These are phyloP conservation scores for Coemansia umbellata DNA, from an alignment of 192 early-diverging fungal genomes.

Conservation along the genomic window DNA sequence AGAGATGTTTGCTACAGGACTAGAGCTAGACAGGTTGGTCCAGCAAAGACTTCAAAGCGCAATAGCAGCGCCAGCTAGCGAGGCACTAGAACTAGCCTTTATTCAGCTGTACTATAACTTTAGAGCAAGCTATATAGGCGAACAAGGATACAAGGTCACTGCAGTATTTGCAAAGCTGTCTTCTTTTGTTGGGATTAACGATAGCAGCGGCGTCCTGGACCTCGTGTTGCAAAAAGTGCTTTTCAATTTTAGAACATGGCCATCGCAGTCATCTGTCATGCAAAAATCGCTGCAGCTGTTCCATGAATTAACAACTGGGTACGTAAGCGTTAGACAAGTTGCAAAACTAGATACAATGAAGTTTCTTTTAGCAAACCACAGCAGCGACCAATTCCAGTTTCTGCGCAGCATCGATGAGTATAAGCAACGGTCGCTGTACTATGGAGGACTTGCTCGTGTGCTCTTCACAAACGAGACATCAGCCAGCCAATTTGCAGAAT, in stretches of 20 bases:
- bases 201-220: conserved; percentile 48
- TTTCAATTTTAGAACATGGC: conserved; percentile 63
- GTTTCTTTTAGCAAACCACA: conserved; percentile 69
- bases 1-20: conserved; percentile 62
- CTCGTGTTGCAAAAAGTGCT: conserved; percentile 46
- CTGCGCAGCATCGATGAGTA: conserved; percentile 57
- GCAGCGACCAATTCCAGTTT: conserved; percentile 67
- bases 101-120: conserved; percentile 77
- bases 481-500: conserved; percentile 65
- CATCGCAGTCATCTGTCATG: conserved; percentile 53
- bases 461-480: conserved; percentile 51
- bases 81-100: conserved; percentile 73
- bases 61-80: conserved; percentile 51
- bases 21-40: conserved; percentile 68
- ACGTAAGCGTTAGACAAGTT: conserved; percentile 71
- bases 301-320: conserved; percentile 73
- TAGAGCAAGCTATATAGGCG: conserved; percentile 77
- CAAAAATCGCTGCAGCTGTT: conserved; percentile 67
- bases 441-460: conserved; percentile 70
- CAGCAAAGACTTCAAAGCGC: conserved; percentile 56
- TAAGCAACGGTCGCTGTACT: conserved; percentile 68
- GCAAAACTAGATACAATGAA: conserved; percentile 70
- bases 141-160: conserved; percentile 55
- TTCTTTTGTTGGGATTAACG: conserved; percentile 64
- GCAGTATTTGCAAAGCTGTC: conserved; percentile 66